Evolutionary conservation across 345 rosid genomes (phyloP).

Genomic region (Populus euphratica): DNA sequence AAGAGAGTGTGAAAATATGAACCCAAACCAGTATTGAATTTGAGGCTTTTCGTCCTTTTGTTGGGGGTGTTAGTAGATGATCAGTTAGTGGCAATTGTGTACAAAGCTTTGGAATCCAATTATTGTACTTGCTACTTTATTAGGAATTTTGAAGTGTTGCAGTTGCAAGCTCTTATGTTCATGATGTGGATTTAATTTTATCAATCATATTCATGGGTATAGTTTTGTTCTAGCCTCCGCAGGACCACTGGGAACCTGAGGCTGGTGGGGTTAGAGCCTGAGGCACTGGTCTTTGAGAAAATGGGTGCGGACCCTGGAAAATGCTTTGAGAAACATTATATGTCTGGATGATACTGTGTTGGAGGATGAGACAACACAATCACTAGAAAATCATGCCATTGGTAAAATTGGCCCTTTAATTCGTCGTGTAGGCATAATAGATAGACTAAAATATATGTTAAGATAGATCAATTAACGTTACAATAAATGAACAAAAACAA

Average conservation of each 20-base stretch:
- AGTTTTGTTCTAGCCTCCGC: conserved; percentile 9
- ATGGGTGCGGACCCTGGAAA: background rate
- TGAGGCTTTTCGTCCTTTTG: background rate
- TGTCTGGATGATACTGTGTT: too few relatives aligned
- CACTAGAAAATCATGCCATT: too few relatives aligned
- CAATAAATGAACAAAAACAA: too few relatives aligned
- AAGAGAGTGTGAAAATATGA: too few relatives aligned
- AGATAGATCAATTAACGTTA: too few relatives aligned
- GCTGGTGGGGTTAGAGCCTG: conserved; percentile 4
- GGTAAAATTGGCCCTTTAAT: too few relatives aligned
- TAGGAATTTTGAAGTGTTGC: background rate
- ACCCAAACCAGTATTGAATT: background rate
- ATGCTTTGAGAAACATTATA: too few relatives aligned
- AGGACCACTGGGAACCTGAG: conserved; percentile 14
- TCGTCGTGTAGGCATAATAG: too few relatives aligned
- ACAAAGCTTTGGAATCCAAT: conserved; percentile 12
- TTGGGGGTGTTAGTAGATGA: background rate
- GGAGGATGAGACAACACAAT: too few relatives aligned
- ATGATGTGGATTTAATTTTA: background rate
- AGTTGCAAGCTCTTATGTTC: conserved; percentile 14
- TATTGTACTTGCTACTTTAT: conserved; percentile 9
- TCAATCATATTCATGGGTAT: conserved; percentile 24
- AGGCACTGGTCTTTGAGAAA: conserved; percentile 3
- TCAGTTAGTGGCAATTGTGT: background rate
- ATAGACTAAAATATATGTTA: too few relatives aligned